These are phyloP conservation scores for Botrytis tulipae DNA, from an alignment of 2,329 filamentous ascomycete species.

Conservation along the genomic window DNA sequence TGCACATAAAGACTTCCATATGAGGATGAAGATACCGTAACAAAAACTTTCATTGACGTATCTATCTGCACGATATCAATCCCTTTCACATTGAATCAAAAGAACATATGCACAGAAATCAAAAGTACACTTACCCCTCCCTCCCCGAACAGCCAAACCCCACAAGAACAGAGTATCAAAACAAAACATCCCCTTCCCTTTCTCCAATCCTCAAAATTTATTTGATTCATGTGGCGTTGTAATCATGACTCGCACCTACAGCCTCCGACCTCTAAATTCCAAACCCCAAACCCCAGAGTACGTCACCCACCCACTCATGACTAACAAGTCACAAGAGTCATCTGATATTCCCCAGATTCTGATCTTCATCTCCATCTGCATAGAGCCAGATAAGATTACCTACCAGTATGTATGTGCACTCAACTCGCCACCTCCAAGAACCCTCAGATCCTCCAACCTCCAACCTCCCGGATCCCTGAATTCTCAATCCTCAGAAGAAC, in stretches of 20 bases:
- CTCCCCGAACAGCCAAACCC: too few species aligned
- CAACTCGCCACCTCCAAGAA: background rate
- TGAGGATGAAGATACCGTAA: background rate
- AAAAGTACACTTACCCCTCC: background rate
- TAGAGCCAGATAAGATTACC: background rate
- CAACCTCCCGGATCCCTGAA: background rate
- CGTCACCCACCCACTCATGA: background rate
- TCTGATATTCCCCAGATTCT: background rate
- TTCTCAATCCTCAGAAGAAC: fast-evolving
- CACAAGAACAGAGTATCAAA: background rate
- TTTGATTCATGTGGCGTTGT: background rate
- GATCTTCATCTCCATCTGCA: background rate
- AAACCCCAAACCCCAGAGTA: background rate
- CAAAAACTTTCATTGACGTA: background rate
- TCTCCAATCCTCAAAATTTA: background rate
- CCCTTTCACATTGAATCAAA: background rate
- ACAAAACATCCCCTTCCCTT: background rate
- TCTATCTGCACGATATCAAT: background rate
- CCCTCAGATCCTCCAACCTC: background rate
- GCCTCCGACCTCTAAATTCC: background rate
- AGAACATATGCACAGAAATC: background rate
- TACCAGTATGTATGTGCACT: background rate
- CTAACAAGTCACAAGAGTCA: background rate
- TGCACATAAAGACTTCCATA: background rate
- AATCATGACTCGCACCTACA: background rate